Evolutionary conservation across 345 rosid species (phyloP), one percentile per base, ranked within the genome.

Genomic region (Ricinus communis): DNA sequence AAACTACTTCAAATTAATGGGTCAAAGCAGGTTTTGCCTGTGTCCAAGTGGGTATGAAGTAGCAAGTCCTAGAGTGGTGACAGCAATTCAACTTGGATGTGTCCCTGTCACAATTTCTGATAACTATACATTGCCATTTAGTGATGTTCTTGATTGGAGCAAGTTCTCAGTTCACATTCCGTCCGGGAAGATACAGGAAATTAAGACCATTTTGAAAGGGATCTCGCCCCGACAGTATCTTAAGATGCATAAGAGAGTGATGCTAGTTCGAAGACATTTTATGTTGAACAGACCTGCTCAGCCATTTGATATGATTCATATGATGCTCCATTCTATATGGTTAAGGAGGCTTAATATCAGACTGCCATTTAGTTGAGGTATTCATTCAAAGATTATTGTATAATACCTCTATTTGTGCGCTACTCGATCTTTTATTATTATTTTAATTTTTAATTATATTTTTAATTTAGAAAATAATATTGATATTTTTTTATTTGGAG

Each of bases 1-100:
- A 30, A 60, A 82, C 41, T 87, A 89, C 84, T 64, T 68, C 7
- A 41, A 73, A 46, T 38, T 81, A 66, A 86, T 89, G 86, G 85
- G 82, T 8, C 49, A 33, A 4, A 74, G 82, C 64, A 85, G 78
- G 72, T 87, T 80, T 70, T 87, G 91, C 64, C 43, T 89, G 40
- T 87, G 95, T 53, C 91, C 91, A 0, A 89, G 94, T 43, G 94
- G 94, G 66, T 83, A 59, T 62, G 91, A 87, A 76, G 94, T 89
- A 16, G 91, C 91, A 0, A 87, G 91, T 77, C 95, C 95, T 6
- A 81, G 95, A 67, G 54, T 84, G 25, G 87, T 86, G 0, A 85
- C 85, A 52, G 70, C 91, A 1, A 80, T 87, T 5, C 76, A 82
- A 65, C 68, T 84, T 0, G 90, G 87, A 1, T 89, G 91, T 30